Percentiles rank a stretch among this genome's conserved stretches.
phyloP scores from a whole-genome alignment of 2,329 filamentous ascomycete genomes.

The Alternaria sp. region DNA sequence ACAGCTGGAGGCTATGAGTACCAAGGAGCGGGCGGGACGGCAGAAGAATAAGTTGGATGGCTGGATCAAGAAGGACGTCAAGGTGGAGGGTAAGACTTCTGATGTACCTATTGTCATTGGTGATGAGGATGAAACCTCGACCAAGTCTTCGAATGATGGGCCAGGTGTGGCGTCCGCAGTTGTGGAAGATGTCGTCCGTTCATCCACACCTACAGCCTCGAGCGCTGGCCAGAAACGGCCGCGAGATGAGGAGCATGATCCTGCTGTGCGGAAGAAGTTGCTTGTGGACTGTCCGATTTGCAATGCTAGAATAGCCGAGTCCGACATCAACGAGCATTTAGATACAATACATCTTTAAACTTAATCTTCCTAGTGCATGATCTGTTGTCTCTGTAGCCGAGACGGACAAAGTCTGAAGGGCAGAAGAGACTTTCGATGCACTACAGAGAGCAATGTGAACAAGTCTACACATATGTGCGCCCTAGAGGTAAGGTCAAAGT shows the following conservation, averaged over 20 bases:
- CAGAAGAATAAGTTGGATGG: constrained; percentile 54
- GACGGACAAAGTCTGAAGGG: not conserved
- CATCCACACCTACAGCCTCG: not conserved
- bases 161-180: constrained; percentile 9
- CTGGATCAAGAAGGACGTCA: constrained; percentile 41
- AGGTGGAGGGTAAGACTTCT: constrained; percentile 19
- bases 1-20: constrained; percentile 48
- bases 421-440: not conserved
- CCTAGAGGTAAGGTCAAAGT: not conserved
- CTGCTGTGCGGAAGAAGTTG: constrained; percentile 22
- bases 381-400: not conserved
- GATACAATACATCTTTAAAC: constrained; percentile 37
- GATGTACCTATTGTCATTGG: constrained; percentile 5
- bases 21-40: constrained; percentile 49
- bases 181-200: constrained; percentile 3
- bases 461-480: not conserved
- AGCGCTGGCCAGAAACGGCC: constrained; percentile 29
- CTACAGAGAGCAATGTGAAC: not conserved
- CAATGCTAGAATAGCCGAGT: constrained; percentile 31
- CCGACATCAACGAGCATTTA: constrained; percentile 50
- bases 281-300: constrained; percentile 52
- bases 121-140: constrained; percentile 15
- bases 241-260: constrained; percentile 15
- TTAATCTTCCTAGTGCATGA: not conserved
- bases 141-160: constrained; percentile 9